Conservation (phyloP, 257 asterid species). For the Capsicum baccatum region DNA sequence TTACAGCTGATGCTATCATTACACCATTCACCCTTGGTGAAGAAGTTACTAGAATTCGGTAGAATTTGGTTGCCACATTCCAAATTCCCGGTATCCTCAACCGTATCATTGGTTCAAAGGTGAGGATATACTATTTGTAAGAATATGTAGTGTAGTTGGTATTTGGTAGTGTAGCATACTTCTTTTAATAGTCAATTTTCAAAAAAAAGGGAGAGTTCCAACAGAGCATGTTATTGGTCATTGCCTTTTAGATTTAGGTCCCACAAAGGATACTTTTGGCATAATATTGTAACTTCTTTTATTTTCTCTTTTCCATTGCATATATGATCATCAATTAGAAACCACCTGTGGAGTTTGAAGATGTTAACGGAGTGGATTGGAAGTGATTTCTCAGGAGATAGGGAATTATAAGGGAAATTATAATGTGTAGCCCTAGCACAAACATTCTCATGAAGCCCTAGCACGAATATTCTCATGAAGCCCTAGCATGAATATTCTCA, state of each 20-base stretch:
- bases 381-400: neutral
- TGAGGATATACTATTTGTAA: neutral
- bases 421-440: neutral
- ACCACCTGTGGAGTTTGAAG: neutral
- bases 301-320: neutral
- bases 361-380: neutral
- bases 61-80: neutral
- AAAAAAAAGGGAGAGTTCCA: neutral
- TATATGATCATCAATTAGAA: neutral
- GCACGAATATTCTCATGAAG: neutral
- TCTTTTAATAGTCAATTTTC: neutral
- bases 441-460: neutral
- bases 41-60: neutral
- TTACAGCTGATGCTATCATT: slow-evolving; percentile 15
- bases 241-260: neutral
- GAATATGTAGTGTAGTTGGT: slow-evolving; percentile 19
- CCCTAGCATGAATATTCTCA: too few species aligned
- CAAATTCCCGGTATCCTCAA: neutral
- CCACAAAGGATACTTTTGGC: neutral
- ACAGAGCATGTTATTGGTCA: neutral
- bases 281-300: neutral
- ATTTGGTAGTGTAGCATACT: neutral
- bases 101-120: neutral
- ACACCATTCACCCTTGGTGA: neutral
- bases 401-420: neutral